phyloP scores from a whole-genome alignment of 2,329 filamentous ascomycete species.

The Aspergillus unguis region DNA sequence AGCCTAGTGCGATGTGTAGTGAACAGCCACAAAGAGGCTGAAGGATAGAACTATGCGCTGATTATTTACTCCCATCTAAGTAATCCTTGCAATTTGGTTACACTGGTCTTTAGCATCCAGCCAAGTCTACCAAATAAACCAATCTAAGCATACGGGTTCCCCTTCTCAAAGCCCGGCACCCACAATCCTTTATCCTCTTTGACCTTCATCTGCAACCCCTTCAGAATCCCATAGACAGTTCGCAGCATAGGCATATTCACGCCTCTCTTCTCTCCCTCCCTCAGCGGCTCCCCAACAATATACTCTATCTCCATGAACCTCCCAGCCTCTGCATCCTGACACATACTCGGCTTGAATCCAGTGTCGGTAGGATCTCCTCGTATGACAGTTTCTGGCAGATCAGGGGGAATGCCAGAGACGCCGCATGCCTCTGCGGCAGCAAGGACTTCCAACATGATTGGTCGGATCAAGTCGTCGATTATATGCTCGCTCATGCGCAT shows the following conservation, averaged over 20 bases:
- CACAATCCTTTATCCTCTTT: slow-evolving; percentile 23
- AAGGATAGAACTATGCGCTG: too few relatives aligned
- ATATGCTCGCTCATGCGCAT: not conserved
- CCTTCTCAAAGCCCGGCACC: not conserved
- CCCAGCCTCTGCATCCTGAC: slow-evolving; percentile 50
- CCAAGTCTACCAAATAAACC: too few relatives aligned
- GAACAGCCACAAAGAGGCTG: too few relatives aligned
- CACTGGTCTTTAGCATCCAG: too few relatives aligned
- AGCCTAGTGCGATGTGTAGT: too few relatives aligned
- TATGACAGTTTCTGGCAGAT: not conserved
- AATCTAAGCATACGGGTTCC: not conserved
- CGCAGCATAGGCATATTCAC: slow-evolving; percentile 36
- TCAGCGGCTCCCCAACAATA: slow-evolving; percentile 55
- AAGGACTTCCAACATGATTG: not conserved
- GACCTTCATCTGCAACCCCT: slow-evolving; percentile 26
- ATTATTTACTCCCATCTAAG: too few relatives aligned
- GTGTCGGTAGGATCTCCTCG: not conserved
- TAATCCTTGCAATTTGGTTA: too few relatives aligned
- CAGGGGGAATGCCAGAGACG: not conserved
- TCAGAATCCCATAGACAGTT: slow-evolving; percentile 27
- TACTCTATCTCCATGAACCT: slow-evolving; percentile 53
- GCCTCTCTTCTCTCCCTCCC: slow-evolving; percentile 48
- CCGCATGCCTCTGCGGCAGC: not conserved
- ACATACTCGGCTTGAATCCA: slow-evolving; percentile 49
- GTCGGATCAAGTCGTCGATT: not conserved